Base-by-base conservation (phyloP, 805 yeast species). In the Starmerella floricola region DNA sequence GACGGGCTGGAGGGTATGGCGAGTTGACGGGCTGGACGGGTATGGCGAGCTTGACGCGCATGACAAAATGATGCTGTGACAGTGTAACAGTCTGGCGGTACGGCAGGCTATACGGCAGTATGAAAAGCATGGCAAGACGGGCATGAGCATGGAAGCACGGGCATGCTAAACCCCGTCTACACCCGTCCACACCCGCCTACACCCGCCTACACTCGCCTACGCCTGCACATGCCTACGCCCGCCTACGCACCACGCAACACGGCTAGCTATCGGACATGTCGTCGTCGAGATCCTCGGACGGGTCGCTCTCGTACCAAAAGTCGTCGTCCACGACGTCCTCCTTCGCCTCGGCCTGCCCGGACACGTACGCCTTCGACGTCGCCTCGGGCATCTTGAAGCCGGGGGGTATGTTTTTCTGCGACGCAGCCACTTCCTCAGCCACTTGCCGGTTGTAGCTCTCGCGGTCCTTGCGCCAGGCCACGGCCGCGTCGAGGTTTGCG, bases 401-500 rank as follows among this genome's bases (percentile, higher is more conserved):
- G 34, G 70, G 74, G 20, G 97, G 97, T 36, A 87, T 85, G 61
- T 85, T 91, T 44, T 73, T 73, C 57, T 80, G 81, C 31, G 94
- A 80, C 54, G 52, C 55, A 4, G 56, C 59, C 24, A 86, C 95
- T 55, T 85, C 94, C 55, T 78, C 74, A 47, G 73, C 69, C 4
- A 86, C 94, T 57, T 75, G 74, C 55, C 72, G 76, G 59, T 74
- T 74, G 64, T 85, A 88, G 35, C 73, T 77, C 20, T 78, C 84
- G 23, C 79, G 78, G 61, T 80, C 74, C 55, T 82, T 84, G 55
- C 94, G 72, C 73, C 84, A 86, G 54, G 81, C 83, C 34, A 86
- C 85, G 16, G 94, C 82, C 15, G 97, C 97, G 61, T 88, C 97
- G 38, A 88, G 87, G 61, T 88, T 88, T 5, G 97, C 97, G 6